Evolutionary conservation across 371 early-diverging fungal genomes (phyloP).

Genomic region (Rhizopus stolonifer): DNA sequence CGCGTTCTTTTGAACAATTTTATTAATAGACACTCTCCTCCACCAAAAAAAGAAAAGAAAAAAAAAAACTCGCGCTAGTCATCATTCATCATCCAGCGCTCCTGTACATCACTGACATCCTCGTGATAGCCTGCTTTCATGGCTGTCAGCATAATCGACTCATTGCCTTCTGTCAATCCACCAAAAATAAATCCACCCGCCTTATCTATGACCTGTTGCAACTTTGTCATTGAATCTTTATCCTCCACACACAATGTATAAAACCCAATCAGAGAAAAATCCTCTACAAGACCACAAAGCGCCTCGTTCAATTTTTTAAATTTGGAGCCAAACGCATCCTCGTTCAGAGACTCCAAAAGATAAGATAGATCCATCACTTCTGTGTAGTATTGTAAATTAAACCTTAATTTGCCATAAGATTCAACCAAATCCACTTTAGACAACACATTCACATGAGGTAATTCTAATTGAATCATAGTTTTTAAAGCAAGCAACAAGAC

Average conservation of each 20-base stretch:
- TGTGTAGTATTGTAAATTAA: conserved; percentile 92
- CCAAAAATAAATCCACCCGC: conserved; percentile 93
- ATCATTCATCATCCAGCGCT: conserved; percentile 52
- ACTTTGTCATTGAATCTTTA: conserved; percentile 75
- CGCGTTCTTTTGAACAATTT: too few relatives aligned
- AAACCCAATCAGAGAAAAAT: conserved; percentile 89
- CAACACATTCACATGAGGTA: conserved; percentile 96
- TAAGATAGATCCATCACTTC: conserved; percentile 89
- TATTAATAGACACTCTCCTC: too few relatives aligned
- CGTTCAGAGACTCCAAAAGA: conserved; percentile 72
- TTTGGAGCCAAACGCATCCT: conserved; percentile 64
- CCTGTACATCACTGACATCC: conserved; percentile 65
- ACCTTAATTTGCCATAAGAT: conserved; percentile 72
- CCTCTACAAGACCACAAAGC: conserved; percentile 87
- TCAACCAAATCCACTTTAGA: conserved; percentile 94
- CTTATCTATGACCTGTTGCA: conserved; percentile 84
- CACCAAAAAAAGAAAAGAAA: too few relatives aligned
- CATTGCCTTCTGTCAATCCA: conserved; percentile 78
- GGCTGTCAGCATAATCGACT: conserved; percentile 70
- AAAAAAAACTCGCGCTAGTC: too few relatives aligned
- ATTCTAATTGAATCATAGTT: conserved; percentile 91
- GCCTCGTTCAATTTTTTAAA: conserved; percentile 78
- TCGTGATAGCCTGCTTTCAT: conserved; percentile 53
- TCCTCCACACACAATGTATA: conserved; percentile 88
- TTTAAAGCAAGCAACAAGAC: conserved; percentile 83